phyloP scores from a whole-genome alignment of 1,284 basidiomycete species.

The Neolentinus lepideus region DNA sequence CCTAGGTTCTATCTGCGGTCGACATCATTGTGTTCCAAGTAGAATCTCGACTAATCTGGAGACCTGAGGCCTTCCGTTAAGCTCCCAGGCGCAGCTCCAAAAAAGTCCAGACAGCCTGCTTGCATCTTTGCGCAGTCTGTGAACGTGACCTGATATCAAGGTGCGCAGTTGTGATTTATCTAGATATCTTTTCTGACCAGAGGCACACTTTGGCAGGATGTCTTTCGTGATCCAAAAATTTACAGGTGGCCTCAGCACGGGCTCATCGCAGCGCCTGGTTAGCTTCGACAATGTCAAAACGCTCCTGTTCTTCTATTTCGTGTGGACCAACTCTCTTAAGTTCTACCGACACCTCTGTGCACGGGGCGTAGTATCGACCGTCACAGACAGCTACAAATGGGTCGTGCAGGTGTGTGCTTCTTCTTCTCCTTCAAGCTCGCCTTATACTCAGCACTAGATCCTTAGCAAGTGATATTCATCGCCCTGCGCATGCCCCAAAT shows the following conservation, averaged over 20 bases:
- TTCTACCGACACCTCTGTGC: slow-evolving; percentile 69
- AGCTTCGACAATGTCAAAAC: slow-evolving; percentile 51
- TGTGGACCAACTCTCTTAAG: slow-evolving; percentile 44
- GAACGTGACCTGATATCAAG: too few species aligned
- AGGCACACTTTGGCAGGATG: neutral
- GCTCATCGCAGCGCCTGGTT: neutral
- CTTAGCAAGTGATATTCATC: slow-evolving; percentile 55
- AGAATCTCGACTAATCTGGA: too few species aligned
- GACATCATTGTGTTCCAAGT: neutral
- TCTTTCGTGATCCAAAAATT: neutral
- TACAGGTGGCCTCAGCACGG: neutral
- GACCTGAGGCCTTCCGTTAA: too few species aligned
- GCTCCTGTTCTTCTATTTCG: slow-evolving; percentile 54
- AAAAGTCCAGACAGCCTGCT: too few species aligned
- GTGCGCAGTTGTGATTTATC: too few species aligned
- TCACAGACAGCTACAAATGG: slow-evolving; percentile 52
- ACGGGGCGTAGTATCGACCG: slow-evolving; percentile 48
- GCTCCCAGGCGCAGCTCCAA: too few species aligned
- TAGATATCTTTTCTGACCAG: too few species aligned
- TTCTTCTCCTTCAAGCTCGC: neutral
- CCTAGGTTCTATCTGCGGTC: too few species aligned
- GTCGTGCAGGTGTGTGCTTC: slow-evolving; percentile 40
- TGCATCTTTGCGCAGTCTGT: too few species aligned
- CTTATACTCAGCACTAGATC: slow-evolving; percentile 2
- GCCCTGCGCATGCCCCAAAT: slow-evolving; percentile 64